Base-by-base conservation (phyloP, 805 yeast species). In the Yamadazyma sp. region DNA sequence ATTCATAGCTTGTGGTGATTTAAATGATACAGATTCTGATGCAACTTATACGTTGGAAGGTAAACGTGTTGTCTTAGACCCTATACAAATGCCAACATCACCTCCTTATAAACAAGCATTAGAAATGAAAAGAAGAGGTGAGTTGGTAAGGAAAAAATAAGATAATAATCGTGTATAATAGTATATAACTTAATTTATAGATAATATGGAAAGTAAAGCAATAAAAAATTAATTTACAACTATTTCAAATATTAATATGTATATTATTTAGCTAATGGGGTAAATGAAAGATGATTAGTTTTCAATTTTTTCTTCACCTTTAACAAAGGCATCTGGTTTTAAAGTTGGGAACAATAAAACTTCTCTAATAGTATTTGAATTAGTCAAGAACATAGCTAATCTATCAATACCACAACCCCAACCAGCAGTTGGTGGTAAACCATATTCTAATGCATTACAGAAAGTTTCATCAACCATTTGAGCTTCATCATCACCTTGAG, bases 321-420 rank as follows among this genome's bases (percentile, higher is more conserved):
- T 61, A 31, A 51, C 60, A 40, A 49, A 55, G 38, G 62, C 65
- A 52, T 93, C 98, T 30, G 98, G 98, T 75, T 89, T 93, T 79
- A 91, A 86, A 44, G 98, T 89, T 65, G 98, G 98, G 95, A 91
- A 91, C 64, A 93, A 72, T 52, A 91, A 75, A 31, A 91, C 98
- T 73, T 91, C 98, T 81, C 96, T 87, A 58, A 91, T 91, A 50
- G 96, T 86, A 74, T 88, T 85, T 40, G 96, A 86, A 68, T 93
- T 80, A 44, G 98, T 93, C 71, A 93, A 78, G 75, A 93, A 93
- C 98, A 91, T 91, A 58, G 96, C 88, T 58, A 91, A 63, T 75
- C 98, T 84, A 70, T 91, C 98, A 51, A 91, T 89, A 77, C 98
- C 98, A 70, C 95, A 83, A 53, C 98, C 98, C 98, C 98, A 91